Conservation (phyloP, 768 basidiomycete species). For the Boletus reticulatus region DNA sequence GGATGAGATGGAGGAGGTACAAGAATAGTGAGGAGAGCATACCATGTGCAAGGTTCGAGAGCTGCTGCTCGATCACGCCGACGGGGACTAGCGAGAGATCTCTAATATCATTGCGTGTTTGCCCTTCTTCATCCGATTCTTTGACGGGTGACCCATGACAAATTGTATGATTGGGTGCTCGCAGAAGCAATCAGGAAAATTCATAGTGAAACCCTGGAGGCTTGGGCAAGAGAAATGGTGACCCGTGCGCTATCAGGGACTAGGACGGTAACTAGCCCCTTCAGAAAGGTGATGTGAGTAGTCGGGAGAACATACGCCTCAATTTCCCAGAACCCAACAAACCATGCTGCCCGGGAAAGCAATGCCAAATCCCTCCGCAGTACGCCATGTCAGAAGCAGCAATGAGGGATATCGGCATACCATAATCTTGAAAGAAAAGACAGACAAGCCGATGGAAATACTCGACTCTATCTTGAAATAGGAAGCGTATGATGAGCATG, state of each 20-base stretch:
- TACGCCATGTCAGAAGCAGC: conserved; percentile 77
- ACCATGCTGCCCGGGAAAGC: conserved; percentile 72
- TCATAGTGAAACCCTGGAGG: conserved; percentile 87
- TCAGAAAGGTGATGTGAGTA: not conserved
- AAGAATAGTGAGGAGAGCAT: conserved; percentile 73
- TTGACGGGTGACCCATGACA: conserved; percentile 52
- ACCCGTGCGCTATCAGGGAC: conserved; percentile 91
- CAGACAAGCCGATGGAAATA: conserved; percentile 76
- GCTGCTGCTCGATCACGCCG: conserved; percentile 88
- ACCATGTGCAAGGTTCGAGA: conserved; percentile 88
- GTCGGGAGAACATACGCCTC: conserved; percentile 47
- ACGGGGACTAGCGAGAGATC: conserved; percentile 48
- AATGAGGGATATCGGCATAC: conserved; percentile 85
- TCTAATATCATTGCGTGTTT: not conserved
- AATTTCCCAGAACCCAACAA: conserved; percentile 87
- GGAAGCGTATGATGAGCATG: conserved; percentile 73
- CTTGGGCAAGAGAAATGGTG: conserved; percentile 86
- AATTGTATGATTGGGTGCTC: conserved; percentile 93
- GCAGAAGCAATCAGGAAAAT: conserved; percentile 87
- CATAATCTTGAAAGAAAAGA: conserved; percentile 80
- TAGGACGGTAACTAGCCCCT: conserved; percentile 27
- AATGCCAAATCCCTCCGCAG: conserved; percentile 66
- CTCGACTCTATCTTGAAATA: conserved; percentile 59
- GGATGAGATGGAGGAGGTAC: conserved; percentile 75
- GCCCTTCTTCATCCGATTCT: conserved; percentile 40